A percentile compares a stretch with the other conserved stretches of the same genome.
Conservation (phyloP, 2,329 filamentous ascomycete genomes). For the Penicillium rolfsii region DNA sequence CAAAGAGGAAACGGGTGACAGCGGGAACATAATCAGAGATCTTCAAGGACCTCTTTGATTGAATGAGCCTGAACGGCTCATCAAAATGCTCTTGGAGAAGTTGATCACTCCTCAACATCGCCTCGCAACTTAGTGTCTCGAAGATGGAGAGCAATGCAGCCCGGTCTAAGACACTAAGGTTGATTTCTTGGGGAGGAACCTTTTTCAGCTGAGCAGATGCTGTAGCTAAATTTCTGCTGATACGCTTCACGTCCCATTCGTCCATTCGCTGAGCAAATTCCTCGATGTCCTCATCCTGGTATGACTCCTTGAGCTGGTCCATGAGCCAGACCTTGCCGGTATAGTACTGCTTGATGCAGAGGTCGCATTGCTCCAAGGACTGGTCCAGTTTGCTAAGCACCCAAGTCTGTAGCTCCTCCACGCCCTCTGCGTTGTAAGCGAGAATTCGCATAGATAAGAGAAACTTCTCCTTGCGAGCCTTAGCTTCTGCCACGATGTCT, state of each 20-base stretch:
- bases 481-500: slow-evolving; percentile 58
- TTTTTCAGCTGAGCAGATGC: slow-evolving; percentile 59
- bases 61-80: slow-evolving; percentile 77
- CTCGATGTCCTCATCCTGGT: slow-evolving; percentile 52
- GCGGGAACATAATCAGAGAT: slow-evolving; percentile 76
- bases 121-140: slow-evolving; percentile 82
- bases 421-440: slow-evolving; percentile 65
- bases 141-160: slow-evolving; percentile 79
- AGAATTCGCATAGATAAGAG: slow-evolving; percentile 71
- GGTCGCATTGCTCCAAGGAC: slow-evolving; percentile 66
- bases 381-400: slow-evolving; percentile 62
- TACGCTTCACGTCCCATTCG: slow-evolving; percentile 63
- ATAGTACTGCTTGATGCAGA: slow-evolving; percentile 75
- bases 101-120: slow-evolving; percentile 66
- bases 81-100: slow-evolving; percentile 69
- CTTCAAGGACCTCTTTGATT: slow-evolving; percentile 76
- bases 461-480: slow-evolving; percentile 62
- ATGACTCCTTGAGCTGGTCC: slow-evolving; percentile 64
- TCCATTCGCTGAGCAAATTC: slow-evolving; percentile 62
- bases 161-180: slow-evolving; percentile 55
- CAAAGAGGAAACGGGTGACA: slow-evolving; percentile 83
- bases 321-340: slow-evolving; percentile 66
- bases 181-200: slow-evolving; percentile 55
- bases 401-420: slow-evolving; percentile 62
- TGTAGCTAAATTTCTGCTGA: slow-evolving; percentile 61